Percentiles rank a stretch among this genome's conserved stretches.
phyloP scores from a whole-genome alignment of 371 early-diverging fungal genomes.

The Entomophthora muscae region DNA sequence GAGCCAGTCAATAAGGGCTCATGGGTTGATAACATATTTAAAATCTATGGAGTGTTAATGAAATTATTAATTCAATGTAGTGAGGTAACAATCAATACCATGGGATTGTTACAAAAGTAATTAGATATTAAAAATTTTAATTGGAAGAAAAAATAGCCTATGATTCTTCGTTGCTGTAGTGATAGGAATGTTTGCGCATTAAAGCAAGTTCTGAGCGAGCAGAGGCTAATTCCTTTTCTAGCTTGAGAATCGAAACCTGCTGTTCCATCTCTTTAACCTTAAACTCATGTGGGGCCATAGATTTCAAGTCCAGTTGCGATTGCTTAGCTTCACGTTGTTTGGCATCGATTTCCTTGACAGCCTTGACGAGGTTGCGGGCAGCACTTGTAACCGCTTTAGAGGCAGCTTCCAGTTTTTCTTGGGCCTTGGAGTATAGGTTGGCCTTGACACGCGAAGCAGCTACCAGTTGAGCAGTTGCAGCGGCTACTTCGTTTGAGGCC shows the following conservation, averaged over 20 bases:
- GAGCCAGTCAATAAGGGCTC: too few species aligned
- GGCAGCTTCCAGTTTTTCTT: slow-evolving; percentile 77
- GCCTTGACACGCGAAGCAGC: slow-evolving; percentile 93
- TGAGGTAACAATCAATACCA: too few species aligned
- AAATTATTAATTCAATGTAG: too few species aligned
- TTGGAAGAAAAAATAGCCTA: too few species aligned
- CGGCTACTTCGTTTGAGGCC: slow-evolving; percentile 87
- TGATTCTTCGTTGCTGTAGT: slow-evolving; percentile 21
- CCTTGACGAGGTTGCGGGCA: slow-evolving; percentile 75
- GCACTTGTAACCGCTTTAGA: slow-evolving; percentile 87
- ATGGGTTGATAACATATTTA: too few species aligned
- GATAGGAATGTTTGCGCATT: slow-evolving; percentile 69
- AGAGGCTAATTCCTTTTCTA: slow-evolving; percentile 76
- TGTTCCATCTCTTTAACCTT: slow-evolving; percentile 94
- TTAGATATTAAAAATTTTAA: too few species aligned
- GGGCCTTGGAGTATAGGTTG: slow-evolving; percentile 73
- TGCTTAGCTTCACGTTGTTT: slow-evolving; percentile 35
- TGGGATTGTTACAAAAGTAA: too few species aligned
- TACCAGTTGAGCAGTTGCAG: slow-evolving; percentile 91
- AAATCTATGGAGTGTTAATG: too few species aligned
- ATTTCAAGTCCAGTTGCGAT: slow-evolving; percentile 43
- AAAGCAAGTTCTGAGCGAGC: slow-evolving; percentile 79
- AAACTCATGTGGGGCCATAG: slow-evolving; percentile 74
- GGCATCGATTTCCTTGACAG: slow-evolving; percentile 72
- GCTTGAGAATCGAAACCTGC: slow-evolving; percentile 85